Percentiles rank a stretch among this genome's conserved stretches.
Evolutionary conservation across 345 rosid species (phyloP).

Genomic region (Bretschneidera sinensis): DNA sequence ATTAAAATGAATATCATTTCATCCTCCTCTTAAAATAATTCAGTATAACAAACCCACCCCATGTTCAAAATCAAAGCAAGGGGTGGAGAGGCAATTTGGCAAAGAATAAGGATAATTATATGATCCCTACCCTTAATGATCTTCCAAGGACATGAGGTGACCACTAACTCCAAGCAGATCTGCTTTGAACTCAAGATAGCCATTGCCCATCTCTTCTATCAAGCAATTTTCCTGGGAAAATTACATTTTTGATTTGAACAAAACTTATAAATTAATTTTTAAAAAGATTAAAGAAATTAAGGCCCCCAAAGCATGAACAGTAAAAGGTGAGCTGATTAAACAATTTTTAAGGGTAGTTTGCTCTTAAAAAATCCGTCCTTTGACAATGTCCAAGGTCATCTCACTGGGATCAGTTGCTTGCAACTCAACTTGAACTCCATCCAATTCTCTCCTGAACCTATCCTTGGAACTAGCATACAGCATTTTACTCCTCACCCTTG

Average conservation of each 20-base stretch:
- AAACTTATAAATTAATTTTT: no score
- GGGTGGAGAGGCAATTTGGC: background rate
- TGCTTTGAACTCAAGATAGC: no score
- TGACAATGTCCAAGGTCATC: slow-evolving; percentile 69
- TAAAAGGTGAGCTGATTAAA: no score
- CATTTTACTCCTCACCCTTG: slow-evolving; percentile 72
- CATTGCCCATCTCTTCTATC: no score
- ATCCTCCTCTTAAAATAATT: no score
- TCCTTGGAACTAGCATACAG: slow-evolving; percentile 79
- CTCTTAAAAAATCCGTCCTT: slow-evolving; percentile 41
- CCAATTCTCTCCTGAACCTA: slow-evolving; percentile 68
- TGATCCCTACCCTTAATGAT: background rate
- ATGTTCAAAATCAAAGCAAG: slow-evolving; percentile 12
- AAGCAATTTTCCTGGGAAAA: background rate
- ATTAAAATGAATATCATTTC: background rate
- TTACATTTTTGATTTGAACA: background rate
- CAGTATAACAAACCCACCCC: background rate
- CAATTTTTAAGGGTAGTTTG: no score
- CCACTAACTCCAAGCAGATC: background rate
- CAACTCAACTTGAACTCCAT: slow-evolving; percentile 65
- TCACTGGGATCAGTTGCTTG: slow-evolving; percentile 80
- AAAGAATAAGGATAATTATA: background rate
- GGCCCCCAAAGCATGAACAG: slow-evolving; percentile 13
- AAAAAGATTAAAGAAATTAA: background rate
- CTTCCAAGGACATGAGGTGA: background rate